Evolutionary conservation across 306 rosid species (phyloP).

Genomic region (Gastrolobium bilobum): DNA sequence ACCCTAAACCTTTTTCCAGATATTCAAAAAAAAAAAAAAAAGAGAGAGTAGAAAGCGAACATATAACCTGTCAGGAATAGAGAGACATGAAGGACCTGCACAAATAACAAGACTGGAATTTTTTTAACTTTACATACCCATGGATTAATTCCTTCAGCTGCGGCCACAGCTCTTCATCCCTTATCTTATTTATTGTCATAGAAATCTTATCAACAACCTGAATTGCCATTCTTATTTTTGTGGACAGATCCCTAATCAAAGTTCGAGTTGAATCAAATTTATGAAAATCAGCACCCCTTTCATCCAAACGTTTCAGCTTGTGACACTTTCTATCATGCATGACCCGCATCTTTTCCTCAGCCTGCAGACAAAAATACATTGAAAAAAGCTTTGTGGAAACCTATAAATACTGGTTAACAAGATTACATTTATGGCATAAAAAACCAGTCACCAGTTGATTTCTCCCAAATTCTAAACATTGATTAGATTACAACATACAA

Average conservation of each 20-base stretch:
- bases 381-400: slow-evolving; percentile 32
- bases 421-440: slow-evolving; percentile 23
- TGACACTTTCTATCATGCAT: slow-evolving; percentile 80
- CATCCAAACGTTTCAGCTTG: slow-evolving; percentile 83
- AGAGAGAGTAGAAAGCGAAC: background rate
- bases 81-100: slow-evolving; percentile 30
- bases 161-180: slow-evolving; percentile 98
- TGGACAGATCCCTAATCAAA: slow-evolving; percentile 75
- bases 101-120: slow-evolving; percentile 28
- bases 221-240: slow-evolving; percentile 92
- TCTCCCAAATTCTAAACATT: background rate
- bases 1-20: slow-evolving; percentile 5
- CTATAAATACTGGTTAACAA: slow-evolving; percentile 1
- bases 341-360: slow-evolving; percentile 96
- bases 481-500: background rate
- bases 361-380: slow-evolving; percentile 61
- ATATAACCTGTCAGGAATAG: slow-evolving; percentile 15
- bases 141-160: slow-evolving; percentile 83
- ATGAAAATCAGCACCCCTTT: slow-evolving; percentile 81
- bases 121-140: slow-evolving; percentile 69
- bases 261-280: slow-evolving; percentile 80
- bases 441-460: background rate
- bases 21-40: slow-evolving; percentile 2
- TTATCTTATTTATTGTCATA: slow-evolving; percentile 83
- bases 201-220: slow-evolving; percentile 93